phyloP scores from a whole-genome alignment of 2,329 filamentous ascomycete genomes.

The Cladosporium sp. region DNA sequence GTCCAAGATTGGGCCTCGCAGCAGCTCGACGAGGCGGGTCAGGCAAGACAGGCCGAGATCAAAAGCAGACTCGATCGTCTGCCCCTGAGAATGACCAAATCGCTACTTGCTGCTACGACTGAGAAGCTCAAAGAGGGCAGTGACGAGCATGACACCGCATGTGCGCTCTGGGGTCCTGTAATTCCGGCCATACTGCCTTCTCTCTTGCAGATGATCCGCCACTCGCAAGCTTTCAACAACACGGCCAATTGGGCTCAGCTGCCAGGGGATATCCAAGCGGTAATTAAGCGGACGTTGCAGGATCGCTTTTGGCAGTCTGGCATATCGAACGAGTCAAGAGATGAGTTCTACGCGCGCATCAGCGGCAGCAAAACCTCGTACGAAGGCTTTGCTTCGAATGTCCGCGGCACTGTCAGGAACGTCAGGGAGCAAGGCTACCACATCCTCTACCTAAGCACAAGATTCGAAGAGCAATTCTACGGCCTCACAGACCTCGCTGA shows the following conservation, averaged over 20 bases:
- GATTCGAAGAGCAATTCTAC: slow-evolving; percentile 82
- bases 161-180: slow-evolving; percentile 75
- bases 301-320: slow-evolving; percentile 98
- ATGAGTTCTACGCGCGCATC: slow-evolving; percentile 92
- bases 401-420: slow-evolving; percentile 80
- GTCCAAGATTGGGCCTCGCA: slow-evolving; percentile 77
- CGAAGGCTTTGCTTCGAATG: slow-evolving; percentile 89
- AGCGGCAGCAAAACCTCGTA: slow-evolving; percentile 81
- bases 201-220: slow-evolving; percentile 75
- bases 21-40: slow-evolving; percentile 70
- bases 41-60: slow-evolving; percentile 70
- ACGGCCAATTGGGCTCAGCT: slow-evolving; percentile 74
- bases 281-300: slow-evolving; percentile 77
- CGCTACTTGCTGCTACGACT: slow-evolving; percentile 84
- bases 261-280: slow-evolving; percentile 65
- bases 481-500: slow-evolving; percentile 77
- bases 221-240: slow-evolving; percentile 89
- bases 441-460: slow-evolving; percentile 87
- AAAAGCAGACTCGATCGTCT: slow-evolving; percentile 67
- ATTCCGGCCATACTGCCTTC: slow-evolving; percentile 80
- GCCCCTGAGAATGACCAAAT: slow-evolving; percentile 81
- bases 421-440: slow-evolving; percentile 92
- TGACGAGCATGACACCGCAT: slow-evolving; percentile 66
- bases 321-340: slow-evolving; percentile 90
- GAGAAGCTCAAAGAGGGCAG: slow-evolving; percentile 76